phyloP scores from a whole-genome alignment of 2,329 filamentous ascomycete species.

The Elsinoe ampelina region DNA sequence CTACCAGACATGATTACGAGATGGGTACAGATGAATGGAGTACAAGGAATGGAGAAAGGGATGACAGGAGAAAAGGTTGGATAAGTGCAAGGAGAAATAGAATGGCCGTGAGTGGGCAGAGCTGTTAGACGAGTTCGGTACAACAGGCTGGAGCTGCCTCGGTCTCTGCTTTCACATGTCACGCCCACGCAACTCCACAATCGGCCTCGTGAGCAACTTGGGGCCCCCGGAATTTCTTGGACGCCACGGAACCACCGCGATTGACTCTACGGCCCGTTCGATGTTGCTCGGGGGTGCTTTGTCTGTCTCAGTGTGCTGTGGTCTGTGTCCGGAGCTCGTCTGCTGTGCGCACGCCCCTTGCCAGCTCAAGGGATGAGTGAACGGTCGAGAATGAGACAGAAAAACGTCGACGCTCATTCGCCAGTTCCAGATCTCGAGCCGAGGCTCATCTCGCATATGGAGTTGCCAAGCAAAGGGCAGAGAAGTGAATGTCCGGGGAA shows the following conservation, averaged over 20 bases:
- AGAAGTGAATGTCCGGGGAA: conserved; percentile 1
- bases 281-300: not conserved
- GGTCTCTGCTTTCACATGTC: conserved; percentile 13
- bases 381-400: conserved; percentile 1
- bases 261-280: not conserved
- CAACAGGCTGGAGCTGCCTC: conserved; percentile 8
- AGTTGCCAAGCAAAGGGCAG: conserved; percentile 3
- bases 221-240: conserved; percentile 5
- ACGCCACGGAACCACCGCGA: not conserved
- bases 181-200: not conserved
- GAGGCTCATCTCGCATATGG: not conserved
- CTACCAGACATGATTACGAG: conserved; percentile 66
- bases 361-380: conserved; percentile 4
- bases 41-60: not conserved
- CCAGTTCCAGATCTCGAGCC: conserved; percentile 8
- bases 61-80: conserved; percentile 5
- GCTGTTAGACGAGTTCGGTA: not conserved
- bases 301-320: not conserved
- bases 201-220: conserved; percentile 2
- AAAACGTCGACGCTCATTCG: conserved; percentile 12
- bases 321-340: not conserved
- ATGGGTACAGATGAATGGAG: not conserved
- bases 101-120: conserved; percentile 11
- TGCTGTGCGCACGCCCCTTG: not conserved
- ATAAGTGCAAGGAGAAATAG: conserved; percentile 9